A percentile compares a stretch with the other conserved stretches of the same genome.
phyloP scores from a whole-genome alignment of 2,329 filamentous ascomycete species.

The Talaromyces marneffei region DNA sequence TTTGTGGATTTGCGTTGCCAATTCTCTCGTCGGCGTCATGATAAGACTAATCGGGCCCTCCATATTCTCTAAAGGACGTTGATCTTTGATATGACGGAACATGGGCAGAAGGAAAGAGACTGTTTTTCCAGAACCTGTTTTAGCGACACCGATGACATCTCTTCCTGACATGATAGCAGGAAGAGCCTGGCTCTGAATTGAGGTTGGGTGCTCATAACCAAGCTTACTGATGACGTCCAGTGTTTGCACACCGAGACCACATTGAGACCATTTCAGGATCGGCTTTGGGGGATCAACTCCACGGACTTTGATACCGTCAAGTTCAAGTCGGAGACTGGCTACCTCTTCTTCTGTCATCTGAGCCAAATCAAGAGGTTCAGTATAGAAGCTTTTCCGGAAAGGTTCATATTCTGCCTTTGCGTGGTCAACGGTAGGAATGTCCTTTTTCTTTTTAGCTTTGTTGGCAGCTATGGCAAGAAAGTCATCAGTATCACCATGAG shows the following conservation, averaged over 20 bases:
- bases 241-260: slow-evolving; percentile 79
- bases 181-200: slow-evolving; percentile 92
- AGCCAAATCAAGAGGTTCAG: slow-evolving; percentile 76
- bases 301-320: slow-evolving; percentile 92
- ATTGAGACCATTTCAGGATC: slow-evolving; percentile 94
- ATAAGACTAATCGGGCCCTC: slow-evolving; percentile 86
- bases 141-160: slow-evolving; percentile 93
- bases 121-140: slow-evolving; percentile 96
- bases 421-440: slow-evolving; percentile 84
- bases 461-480: slow-evolving; percentile 56
- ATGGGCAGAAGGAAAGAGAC: slow-evolving; percentile 92
- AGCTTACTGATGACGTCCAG: slow-evolving; percentile 76
- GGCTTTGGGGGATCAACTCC: slow-evolving; percentile 86
- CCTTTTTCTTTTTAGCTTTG: slow-evolving; percentile 78
- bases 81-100: slow-evolving; percentile 97
- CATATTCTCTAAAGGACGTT: slow-evolving; percentile 69
- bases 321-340: slow-evolving; percentile 70
- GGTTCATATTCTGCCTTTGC: slow-evolving; percentile 76
- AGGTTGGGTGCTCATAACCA: slow-evolving; percentile 81
- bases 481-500: slow-evolving; percentile 58
- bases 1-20: slow-evolving; percentile 87
- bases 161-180: slow-evolving; percentile 93
- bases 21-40: slow-evolving; percentile 88
- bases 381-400: slow-evolving; percentile 92
- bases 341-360: slow-evolving; percentile 81